A percentile compares a stretch with the other conserved stretches of the same genome.
phyloP scores from a whole-genome alignment of 2,329 filamentous ascomycete species.

The Periconia digitata region DNA sequence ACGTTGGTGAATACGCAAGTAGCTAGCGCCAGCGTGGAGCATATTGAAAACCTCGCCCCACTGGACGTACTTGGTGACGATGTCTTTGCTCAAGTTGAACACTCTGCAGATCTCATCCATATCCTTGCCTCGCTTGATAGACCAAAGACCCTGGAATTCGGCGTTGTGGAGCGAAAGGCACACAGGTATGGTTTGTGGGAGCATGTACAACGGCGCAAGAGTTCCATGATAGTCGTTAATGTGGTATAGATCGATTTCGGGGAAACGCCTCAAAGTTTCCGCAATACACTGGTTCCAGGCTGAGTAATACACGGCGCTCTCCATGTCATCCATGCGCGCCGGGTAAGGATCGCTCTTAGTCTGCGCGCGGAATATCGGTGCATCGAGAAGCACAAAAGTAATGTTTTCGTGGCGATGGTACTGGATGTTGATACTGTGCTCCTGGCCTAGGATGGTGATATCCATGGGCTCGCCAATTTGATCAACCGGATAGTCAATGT shows the following conservation, averaged over 20 bases:
- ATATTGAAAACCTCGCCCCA: conserved; percentile 71
- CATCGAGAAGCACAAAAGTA: conserved; percentile 68
- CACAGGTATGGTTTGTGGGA: conserved; percentile 64
- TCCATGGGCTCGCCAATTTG: conserved; percentile 62
- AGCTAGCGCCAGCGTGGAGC: conserved; percentile 66
- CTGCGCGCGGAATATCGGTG: conserved; percentile 67
- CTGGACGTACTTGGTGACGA: conserved; percentile 64
- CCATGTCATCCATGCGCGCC: conserved; percentile 68
- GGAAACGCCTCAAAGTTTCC: conserved; percentile 63
- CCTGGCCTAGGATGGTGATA: conserved; percentile 62
- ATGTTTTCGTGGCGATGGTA: conserved; percentile 67
- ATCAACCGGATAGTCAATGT: conserved; percentile 64
- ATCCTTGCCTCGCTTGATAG: conserved; percentile 64
- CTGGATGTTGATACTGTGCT: conserved; percentile 64
- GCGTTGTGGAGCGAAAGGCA: conserved; percentile 69
- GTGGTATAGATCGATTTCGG: conserved; percentile 62
- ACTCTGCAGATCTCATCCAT: conserved; percentile 65
- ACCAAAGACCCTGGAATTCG: conserved; percentile 70
- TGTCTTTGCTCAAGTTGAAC: conserved; percentile 61
- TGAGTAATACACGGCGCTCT: conserved; percentile 68
- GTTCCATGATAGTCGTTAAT: conserved; percentile 67
- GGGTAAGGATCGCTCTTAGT: conserved; percentile 66
- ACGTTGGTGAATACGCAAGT: conserved; percentile 66
- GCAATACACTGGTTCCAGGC: conserved; percentile 73
- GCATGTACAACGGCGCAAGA: conserved; percentile 64